phyloP scores from a whole-genome alignment of 371 early-diverging fungal species.

The Chytridiales sp. region DNA sequence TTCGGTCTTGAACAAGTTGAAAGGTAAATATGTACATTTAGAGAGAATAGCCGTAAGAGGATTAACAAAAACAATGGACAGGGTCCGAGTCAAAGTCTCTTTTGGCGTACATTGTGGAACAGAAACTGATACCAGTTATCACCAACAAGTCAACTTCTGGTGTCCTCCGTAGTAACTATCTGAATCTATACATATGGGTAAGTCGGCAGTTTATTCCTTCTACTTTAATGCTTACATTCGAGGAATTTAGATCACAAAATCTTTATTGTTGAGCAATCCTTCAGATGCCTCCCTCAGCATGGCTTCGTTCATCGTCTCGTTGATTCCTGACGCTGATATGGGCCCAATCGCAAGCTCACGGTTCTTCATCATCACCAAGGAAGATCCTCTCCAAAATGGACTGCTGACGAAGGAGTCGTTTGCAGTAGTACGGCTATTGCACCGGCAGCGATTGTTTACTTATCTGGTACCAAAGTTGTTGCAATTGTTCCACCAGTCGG shows the following conservation, averaged over 20 bases:
- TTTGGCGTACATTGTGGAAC: too few species aligned
- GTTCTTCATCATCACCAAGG: slow-evolving; percentile 67
- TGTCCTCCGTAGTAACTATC: too few species aligned
- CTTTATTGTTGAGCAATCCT: slow-evolving; percentile 58
- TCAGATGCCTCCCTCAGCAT: slow-evolving; percentile 53
- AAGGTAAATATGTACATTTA: too few species aligned
- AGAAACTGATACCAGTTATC: too few species aligned
- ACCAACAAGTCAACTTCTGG: too few species aligned
- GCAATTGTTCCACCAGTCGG: slow-evolving; percentile 55
- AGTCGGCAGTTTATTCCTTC: too few species aligned
- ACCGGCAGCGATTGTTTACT: slow-evolving; percentile 82
- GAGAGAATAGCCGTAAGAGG: too few species aligned
- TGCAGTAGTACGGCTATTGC: slow-evolving; percentile 70
- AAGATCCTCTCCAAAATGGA: slow-evolving; percentile 47
- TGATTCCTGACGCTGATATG: slow-evolving; percentile 47
- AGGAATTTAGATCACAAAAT: slow-evolving; percentile 64
- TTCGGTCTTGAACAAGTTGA: too few species aligned
- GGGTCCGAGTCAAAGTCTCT: too few species aligned
- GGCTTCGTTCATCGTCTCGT: slow-evolving; percentile 57
- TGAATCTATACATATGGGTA: too few species aligned
- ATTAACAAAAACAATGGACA: too few species aligned
- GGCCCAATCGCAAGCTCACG: slow-evolving; percentile 63
- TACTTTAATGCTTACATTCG: too few species aligned
- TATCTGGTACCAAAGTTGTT: slow-evolving; percentile 63
- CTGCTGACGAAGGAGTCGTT: slow-evolving; percentile 69